Conservation (phyloP, 257 asterid genomes). For the Nicotiana paniculata region DNA sequence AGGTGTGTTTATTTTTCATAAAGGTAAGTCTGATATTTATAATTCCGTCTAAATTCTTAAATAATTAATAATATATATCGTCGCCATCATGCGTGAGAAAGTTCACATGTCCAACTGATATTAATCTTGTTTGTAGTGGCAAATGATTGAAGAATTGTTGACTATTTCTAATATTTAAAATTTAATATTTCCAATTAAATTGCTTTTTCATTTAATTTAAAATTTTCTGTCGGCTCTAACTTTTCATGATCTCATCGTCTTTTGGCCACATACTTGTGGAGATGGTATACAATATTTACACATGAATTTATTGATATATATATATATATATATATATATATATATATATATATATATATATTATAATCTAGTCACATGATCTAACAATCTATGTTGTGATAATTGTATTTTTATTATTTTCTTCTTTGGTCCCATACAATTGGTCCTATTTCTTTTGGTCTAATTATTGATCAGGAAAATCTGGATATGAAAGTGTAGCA, state of each 20-base stretch:
- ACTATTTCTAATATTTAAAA: not conserved
- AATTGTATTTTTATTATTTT: too few relatives aligned
- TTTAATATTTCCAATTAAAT: not conserved
- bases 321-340: not conserved
- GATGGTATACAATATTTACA: not conserved
- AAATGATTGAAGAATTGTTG: constrained; percentile 5
- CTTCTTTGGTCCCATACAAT: not conserved
- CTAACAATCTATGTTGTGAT: not conserved
- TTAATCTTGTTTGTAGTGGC: constrained; percentile 5
- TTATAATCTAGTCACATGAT: not conserved
- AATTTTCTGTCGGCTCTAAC: not conserved
- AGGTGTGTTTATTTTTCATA: too few relatives aligned
- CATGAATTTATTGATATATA: not conserved
- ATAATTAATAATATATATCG: not conserved
- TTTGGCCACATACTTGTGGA: not conserved
- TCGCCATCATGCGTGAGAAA: not conserved
- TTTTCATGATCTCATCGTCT: not conserved
- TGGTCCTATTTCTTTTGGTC: not conserved
- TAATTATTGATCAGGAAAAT: not conserved
- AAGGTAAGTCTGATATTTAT: too few relatives aligned
- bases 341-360: too few relatives aligned
- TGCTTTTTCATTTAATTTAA: not conserved
- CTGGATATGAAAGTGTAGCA: not conserved
- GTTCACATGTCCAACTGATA: constrained; percentile 6
- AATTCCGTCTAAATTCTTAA: too few relatives aligned